Base-by-base conservation (phyloP, 257 asterid species). In the Solanum clarkiae region DNA sequence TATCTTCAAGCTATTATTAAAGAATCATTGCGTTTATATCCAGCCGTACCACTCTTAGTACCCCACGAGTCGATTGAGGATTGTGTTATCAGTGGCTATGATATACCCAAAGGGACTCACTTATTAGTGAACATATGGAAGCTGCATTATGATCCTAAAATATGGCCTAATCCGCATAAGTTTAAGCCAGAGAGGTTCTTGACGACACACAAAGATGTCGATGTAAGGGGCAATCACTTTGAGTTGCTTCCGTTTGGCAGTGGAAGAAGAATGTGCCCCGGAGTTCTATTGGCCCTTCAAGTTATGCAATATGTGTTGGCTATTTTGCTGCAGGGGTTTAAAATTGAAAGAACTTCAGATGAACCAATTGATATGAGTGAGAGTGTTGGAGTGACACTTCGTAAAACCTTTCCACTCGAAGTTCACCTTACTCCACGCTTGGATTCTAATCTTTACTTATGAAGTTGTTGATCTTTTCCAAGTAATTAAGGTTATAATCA, bases 101-200 rank as follows among this genome's bases (percentile, higher is more conserved):
- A 88, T 26, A 32, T 92, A 15, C 88, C 88, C 0, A 88, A 86
- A 13, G 93, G 93, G 54, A 93, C 94, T 2, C 83, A 88, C 15
- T 80, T 93, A 16, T 40, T 87, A 18, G 10, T 92, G 24, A 92
- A 93, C 86, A 13, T 82, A 0, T 89, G 89, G 92, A 92, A 89
- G 56, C 74, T 89, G 32, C 94, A 88, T 4, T 79, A 89, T 0
- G 93, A 93, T 82, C 88, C 93, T 1, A 49, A 84, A 14, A 81
- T 91, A 20, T 91, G 97, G 97, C 15, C 16, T 1, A 88, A 93
- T 36, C 92, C 95, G 0, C 12, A 32, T 3, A 88, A 84, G 54
- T 93, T 92, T 53, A 85, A 29, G 59, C 94, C 95, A 0, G 94
- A 91, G 66, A 91, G 97, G 51, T 93, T 93, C 40, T 81, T 92